phyloP scores from a whole-genome alignment of 306 rosid genomes.

The Gastrolobium bilobum region DNA sequence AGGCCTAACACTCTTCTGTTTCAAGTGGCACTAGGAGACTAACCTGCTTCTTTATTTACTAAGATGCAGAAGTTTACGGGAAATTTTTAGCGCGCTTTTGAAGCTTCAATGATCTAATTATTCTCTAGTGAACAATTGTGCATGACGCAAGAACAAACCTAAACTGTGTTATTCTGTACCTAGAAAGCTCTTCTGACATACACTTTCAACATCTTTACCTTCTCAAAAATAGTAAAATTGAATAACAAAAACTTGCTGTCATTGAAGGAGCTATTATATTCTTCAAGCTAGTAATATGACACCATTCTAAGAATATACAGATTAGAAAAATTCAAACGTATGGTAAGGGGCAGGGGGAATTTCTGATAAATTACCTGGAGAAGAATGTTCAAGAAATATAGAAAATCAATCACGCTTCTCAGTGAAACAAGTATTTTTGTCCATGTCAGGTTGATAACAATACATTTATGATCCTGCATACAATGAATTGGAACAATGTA shows the following conservation, averaged over 20 bases:
- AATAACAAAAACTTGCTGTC: neutral
- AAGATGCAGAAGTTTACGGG: neutral
- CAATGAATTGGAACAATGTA: conserved; percentile 22
- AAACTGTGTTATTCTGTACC: neutral
- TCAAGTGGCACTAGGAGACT: neutral
- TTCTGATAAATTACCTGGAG: conserved; percentile 71
- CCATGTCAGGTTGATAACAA: conserved; percentile 55
- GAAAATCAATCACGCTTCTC: conserved; percentile 80
- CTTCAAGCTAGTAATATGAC: neutral
- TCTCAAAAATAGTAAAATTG: conserved; percentile 1
- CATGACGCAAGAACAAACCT: neutral
- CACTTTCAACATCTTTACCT: neutral
- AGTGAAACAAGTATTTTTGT: conserved; percentile 64
- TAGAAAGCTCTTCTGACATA: conserved; percentile 21
- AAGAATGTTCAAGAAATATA: conserved; percentile 76
- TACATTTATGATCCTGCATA: conserved; percentile 64
- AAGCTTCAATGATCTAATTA: neutral
- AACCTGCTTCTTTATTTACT: neutral
- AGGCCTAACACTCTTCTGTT: neutral
- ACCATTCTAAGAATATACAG: conserved; percentile 1
- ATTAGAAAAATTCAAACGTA: conserved; percentile 1
- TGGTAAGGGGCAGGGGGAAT: neutral
- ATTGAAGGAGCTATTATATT: conserved; percentile 13
- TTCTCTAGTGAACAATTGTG: conserved; percentile 8
- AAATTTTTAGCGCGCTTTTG: neutral